Conservation (phyloP, 2,329 filamentous ascomycete genomes). For the Trichoderma arundinaceum region DNA sequence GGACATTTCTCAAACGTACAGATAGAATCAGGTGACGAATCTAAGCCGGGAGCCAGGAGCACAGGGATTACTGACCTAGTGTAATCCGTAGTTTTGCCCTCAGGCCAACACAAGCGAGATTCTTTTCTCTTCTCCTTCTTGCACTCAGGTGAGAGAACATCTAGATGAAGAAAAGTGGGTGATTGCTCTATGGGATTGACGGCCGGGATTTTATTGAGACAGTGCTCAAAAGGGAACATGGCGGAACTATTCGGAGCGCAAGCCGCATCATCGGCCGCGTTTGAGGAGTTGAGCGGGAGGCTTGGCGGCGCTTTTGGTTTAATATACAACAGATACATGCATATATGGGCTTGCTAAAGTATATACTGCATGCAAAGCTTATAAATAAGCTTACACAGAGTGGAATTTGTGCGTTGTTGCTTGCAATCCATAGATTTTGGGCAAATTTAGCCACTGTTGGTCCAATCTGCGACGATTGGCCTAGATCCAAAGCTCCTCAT, state of each 20-base stretch:
- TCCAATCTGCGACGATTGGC: background rate
- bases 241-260: constrained; percentile 1
- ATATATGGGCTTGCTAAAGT: no score
- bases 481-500: background rate
- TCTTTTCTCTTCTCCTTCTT: background rate
- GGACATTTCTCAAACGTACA: background rate
- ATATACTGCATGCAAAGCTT: no score
- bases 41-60: no score
- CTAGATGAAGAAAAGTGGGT: background rate
- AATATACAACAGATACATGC: background rate
- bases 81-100: background rate
- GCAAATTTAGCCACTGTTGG: background rate
- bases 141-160: background rate
- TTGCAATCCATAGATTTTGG: background rate
- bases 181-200: background rate
- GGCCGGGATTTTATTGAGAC: constrained; percentile 9
- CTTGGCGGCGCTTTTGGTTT: background rate
- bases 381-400: no score
- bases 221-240: background rate
- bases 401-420: no score
- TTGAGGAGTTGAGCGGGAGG: background rate
- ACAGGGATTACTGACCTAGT: background rate
- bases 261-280: constrained; percentile 15
- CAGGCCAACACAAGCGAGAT: constrained; percentile 14
- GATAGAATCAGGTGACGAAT: background rate